Evolutionary conservation across 768 basidiomycete genomes (phyloP).

Genomic region (Exidia glandulosa): DNA sequence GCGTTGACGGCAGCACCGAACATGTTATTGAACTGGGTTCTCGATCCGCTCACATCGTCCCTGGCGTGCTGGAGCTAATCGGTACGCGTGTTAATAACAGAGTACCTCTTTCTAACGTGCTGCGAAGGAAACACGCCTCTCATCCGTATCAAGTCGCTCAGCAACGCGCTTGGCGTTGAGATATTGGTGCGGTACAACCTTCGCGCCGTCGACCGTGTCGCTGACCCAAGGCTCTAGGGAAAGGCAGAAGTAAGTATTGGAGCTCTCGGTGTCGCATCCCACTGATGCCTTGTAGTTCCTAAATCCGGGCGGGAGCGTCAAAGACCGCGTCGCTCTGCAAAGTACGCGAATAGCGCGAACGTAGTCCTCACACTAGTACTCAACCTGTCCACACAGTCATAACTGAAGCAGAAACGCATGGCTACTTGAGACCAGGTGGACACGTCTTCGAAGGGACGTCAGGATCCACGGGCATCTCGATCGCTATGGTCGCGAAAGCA

Average conservation of each 20-base stretch:
- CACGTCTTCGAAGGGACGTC: slow-evolving; percentile 97
- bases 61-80: slow-evolving; percentile 76
- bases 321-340: slow-evolving; percentile 90
- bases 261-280: background rate
- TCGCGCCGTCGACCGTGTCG: background rate
- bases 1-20: too few species aligned
- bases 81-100: slow-evolving; percentile 48
- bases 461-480: slow-evolving; percentile 91
- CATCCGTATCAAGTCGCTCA: slow-evolving; percentile 82
- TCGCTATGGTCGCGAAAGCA: slow-evolving; percentile 85
- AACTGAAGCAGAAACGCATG: slow-evolving; percentile 79
- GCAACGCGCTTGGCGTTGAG: slow-evolving; percentile 83
- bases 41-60: too few species aligned
- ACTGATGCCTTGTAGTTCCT: slow-evolving; percentile 49
- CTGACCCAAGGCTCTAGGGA: slow-evolving; percentile 29
- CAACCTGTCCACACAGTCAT: slow-evolving; percentile 80
- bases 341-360: slow-evolving; percentile 38
- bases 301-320: slow-evolving; percentile 96
- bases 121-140: slow-evolving; percentile 83
- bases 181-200: slow-evolving; percentile 45
- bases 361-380: background rate
- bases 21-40: too few species aligned
- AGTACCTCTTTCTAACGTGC: background rate
- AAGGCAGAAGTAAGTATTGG: slow-evolving; percentile 79
- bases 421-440: slow-evolving; percentile 74